These are phyloP conservation scores for Lachnellula cervina DNA, from an alignment of 2,329 filamentous ascomycete genomes.

Conservation along the genomic window DNA sequence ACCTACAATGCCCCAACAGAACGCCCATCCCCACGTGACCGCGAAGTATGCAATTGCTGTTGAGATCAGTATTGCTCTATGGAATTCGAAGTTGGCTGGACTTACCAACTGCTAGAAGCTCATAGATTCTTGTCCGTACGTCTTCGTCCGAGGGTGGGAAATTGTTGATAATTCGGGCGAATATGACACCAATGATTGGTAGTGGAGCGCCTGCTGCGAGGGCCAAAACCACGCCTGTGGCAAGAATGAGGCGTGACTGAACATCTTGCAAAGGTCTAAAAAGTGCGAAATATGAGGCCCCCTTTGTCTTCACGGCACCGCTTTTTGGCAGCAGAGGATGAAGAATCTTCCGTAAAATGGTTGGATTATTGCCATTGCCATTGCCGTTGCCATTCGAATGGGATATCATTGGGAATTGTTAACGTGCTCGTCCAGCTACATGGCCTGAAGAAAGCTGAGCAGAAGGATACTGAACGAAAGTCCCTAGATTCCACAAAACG, in stretches of 20 bases:
- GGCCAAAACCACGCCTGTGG: constrained; percentile 40
- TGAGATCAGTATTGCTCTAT: constrained; percentile 4
- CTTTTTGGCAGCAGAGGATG: constrained; percentile 30
- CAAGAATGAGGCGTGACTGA: constrained; percentile 33
- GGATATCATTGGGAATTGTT: constrained; percentile 8
- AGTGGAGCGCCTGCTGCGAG: constrained; percentile 58
- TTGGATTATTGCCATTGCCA: constrained; percentile 8
- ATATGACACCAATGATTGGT: constrained; percentile 59
- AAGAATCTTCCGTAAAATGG: constrained; percentile 7
- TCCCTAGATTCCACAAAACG: not conserved
- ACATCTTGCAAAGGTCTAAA: constrained; percentile 40
- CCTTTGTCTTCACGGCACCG: constrained; percentile 37
- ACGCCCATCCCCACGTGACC: constrained; percentile 44
- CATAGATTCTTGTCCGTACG: constrained; percentile 35
- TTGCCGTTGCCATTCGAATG: not conserved
- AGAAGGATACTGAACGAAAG: not conserved
- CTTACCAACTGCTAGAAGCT: constrained; percentile 33
- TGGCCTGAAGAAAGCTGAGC: not conserved
- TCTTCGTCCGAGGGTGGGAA: constrained; percentile 44
- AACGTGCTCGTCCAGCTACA: constrained; percentile 1
- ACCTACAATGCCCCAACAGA: constrained; percentile 45
- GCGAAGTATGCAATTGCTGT: constrained; percentile 43
- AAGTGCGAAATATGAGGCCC: constrained; percentile 44
- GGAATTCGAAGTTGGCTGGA: not conserved
- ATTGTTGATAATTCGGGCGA: constrained; percentile 58